Percentiles rank a stretch among this genome's conserved stretches.
These are phyloP conservation scores for Candida mesenterica DNA, from an alignment of 1,139 yeast species.

Conservation along the genomic window DNA sequence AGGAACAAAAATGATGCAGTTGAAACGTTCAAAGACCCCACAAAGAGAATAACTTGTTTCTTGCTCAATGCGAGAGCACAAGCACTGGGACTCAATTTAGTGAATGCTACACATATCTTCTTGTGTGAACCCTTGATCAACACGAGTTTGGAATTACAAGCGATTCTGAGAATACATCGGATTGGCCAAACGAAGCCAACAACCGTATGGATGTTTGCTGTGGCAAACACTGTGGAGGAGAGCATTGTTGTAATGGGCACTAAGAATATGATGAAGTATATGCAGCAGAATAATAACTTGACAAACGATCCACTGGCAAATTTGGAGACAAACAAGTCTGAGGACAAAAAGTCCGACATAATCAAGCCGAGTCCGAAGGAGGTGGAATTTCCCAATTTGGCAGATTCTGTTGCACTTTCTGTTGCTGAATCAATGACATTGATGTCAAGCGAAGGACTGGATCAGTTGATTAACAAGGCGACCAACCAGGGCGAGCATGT, in stretches of 20 bases:
- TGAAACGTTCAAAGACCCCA: slow-evolving; percentile 61
- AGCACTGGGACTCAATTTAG: slow-evolving; percentile 85
- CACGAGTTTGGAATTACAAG: slow-evolving; percentile 83
- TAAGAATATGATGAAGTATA: slow-evolving; percentile 45
- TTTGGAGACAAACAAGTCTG: slow-evolving; percentile 6
- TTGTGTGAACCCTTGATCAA: slow-evolving; percentile 91
- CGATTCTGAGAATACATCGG: slow-evolving; percentile 86
- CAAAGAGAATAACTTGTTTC: slow-evolving; percentile 68
- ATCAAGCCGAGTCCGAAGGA: too few relatives aligned
- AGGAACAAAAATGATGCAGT: slow-evolving; percentile 44
- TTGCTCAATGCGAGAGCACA: slow-evolving; percentile 81
- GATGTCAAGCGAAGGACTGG: slow-evolving; percentile 40
- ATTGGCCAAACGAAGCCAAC: slow-evolving; percentile 84
- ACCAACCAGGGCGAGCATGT: slow-evolving; percentile 56
- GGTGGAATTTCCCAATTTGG: slow-evolving; percentile 2
- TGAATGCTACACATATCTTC: slow-evolving; percentile 89
- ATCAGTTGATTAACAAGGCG: slow-evolving; percentile 39
- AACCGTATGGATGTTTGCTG: slow-evolving; percentile 88
- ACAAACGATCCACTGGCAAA: too few relatives aligned
- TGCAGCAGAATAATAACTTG: slow-evolving; percentile 15
- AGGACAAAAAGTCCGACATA: too few relatives aligned
- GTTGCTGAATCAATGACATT: slow-evolving; percentile 38
- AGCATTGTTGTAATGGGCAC: slow-evolving; percentile 65
- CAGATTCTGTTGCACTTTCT: slow-evolving; percentile 4
- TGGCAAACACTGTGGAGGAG: slow-evolving; percentile 86